phyloP scores from a whole-genome alignment of 208 protist species.

The Spongospora subterranea region DNA sequence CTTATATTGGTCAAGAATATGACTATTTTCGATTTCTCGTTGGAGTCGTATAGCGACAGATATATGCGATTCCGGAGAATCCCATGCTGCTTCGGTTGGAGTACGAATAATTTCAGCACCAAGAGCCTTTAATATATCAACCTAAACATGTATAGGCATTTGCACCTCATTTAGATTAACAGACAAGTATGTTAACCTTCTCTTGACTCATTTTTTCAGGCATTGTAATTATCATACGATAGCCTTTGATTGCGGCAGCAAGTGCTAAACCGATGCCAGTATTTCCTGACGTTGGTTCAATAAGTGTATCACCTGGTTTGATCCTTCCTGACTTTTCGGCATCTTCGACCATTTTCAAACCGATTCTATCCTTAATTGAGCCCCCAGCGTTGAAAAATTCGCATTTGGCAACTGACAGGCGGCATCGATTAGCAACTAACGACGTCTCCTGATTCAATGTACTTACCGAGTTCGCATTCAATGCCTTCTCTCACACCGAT shows the following conservation, averaged over 20 bases:
- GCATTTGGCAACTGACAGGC: slow-evolving; percentile 75
- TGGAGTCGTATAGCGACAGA: slow-evolving; percentile 87
- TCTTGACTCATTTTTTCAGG: slow-evolving; percentile 98
- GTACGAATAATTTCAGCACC: slow-evolving; percentile 94
- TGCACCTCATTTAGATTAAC: neutral
- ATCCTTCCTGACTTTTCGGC: slow-evolving; percentile 90
- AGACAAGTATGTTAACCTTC: slow-evolving; percentile 79
- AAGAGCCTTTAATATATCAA: slow-evolving; percentile 83
- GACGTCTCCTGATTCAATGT: neutral
- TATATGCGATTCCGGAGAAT: slow-evolving; percentile 93
- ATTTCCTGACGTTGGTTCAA: slow-evolving; percentile 94
- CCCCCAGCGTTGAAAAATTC: slow-evolving; percentile 85
- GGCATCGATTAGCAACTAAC: neutral
- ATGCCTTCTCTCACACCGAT: slow-evolving; percentile 71
- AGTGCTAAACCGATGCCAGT: slow-evolving; percentile 68
- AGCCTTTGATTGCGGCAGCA: slow-evolving; percentile 75
- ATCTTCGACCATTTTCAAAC: slow-evolving; percentile 90
- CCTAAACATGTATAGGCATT: slow-evolving; percentile 56
- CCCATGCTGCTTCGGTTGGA: slow-evolving; percentile 89
- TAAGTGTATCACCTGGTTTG: slow-evolving; percentile 88
- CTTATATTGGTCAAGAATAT: slow-evolving; percentile 87
- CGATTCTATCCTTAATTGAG: slow-evolving; percentile 97
- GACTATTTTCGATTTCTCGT: slow-evolving; percentile 87
- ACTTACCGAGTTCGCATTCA: slow-evolving; percentile 77
- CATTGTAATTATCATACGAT: slow-evolving; percentile 94